Evolutionary conservation across 2,329 filamentous ascomycete genomes (phyloP), one percentile per base, ranked within the genome.

Genomic region (Harringtonia lauricola): DNA sequence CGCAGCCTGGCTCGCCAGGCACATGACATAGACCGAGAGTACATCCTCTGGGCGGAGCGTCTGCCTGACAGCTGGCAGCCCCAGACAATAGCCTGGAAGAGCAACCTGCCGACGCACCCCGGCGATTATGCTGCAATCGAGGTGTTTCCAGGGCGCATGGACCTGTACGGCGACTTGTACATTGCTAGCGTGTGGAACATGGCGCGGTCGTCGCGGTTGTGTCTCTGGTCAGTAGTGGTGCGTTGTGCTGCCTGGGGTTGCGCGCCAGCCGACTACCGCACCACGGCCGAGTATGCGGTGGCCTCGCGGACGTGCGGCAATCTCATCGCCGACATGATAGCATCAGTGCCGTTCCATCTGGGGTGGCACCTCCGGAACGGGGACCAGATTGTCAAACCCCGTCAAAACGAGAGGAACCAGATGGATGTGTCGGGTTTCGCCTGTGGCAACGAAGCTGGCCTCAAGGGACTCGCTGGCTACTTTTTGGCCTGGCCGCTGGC

Each of bases 171-270:
- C 19, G 75, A 81, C 56, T 62, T 79, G 36, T 79, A 70, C 66
- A 69, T 76, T 35, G 70, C 70, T n/a, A 71, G 65, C 46, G 62
- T 76, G 9, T 75, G 71, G 68, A 80, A 79, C 54, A 62, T 74
- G 59, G 62, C 67, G 47, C 64, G 76, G 15, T 66, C 71, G 15
- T 66, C 69, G 8, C 65, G 77, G 3, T 63, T 81, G 24, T 67
- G 75, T 42, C 62, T 80, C 21, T 68, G 70, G 3, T 70, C 72
- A 15, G 59, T 76, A 15, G 67, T 73, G 31, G 70, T 80, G 13
- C 71, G 77, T 8, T 79, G 74, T 52, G 68, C 71, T 8, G 76
- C 77, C 2, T 80, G 76, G 75, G 63, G 74, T 21, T 75, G 72
- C 55, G 64, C 68, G 9, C 76, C 77, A 0, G 67, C 75, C 9